Evolutionary conservation across 1,284 basidiomycete species (phyloP), one percentile per base, ranked within the genome.

Genomic region (Leccinum fallax): DNA sequence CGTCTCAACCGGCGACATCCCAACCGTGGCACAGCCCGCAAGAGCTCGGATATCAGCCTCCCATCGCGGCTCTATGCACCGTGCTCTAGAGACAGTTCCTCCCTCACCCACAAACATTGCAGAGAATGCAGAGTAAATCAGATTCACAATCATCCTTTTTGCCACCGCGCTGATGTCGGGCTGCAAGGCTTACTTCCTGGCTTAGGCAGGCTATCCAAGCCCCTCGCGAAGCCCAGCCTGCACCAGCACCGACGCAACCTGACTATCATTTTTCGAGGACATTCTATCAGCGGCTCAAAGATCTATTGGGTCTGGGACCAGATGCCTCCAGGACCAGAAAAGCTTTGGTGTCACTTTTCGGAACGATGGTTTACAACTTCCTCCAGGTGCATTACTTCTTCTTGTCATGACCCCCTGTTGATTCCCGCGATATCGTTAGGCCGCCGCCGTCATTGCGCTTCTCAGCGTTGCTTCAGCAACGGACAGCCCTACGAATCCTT

Each of bases 281-380:
- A 4, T 52, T 69, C 3, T 54, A 65, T 26, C 63, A 66, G 13
- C 63, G 63, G n/a, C 10, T 80, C 9, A 74, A 84, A 65, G 73
- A 76, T 1, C 81, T 83, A 67, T 74, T 91, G 61, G 90, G 89
- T 2, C 76, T 85, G 63, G 87, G 85, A 5, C 80, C 83, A 6
- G 76, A 78, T 43, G 83, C 85, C 38, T 82, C 87, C 7, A 80
- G 77, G 59, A 79, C 78, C 7, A 80, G 89, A 53, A 86, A 84
- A 69, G 78, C 83, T 56, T 71, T 88, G 9, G 78, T 89, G n/a
- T 82, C 82, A 3, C 67, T 90, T 5, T 69, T 85, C 34, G 85
- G 83, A 75, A 83, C 80, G 61, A 63, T 89, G 5, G 61, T 70
- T 2, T 88, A 86, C 72, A 84, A 83, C 61, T 74, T 83, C 28